Base-by-base conservation (phyloP, 352 stramenopile genomes). In the Pseudoperonospora humuli region DNA sequence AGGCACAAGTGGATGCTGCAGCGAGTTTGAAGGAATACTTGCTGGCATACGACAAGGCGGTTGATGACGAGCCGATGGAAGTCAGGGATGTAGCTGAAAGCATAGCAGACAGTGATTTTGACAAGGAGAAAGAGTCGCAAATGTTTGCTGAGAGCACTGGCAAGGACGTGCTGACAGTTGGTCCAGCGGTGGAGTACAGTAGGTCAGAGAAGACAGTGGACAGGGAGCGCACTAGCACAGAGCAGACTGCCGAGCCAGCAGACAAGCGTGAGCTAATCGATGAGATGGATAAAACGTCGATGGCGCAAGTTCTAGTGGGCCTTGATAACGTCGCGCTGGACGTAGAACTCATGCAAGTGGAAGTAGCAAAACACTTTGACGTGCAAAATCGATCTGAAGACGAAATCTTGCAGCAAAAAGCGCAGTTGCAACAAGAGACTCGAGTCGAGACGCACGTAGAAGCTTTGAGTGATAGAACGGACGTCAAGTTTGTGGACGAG, bases 271-370 rank as follows among this genome's bases (percentile, higher is more conserved):
- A 40, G 14, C 3, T 33, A 28, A 18, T 20, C 26, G 19, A 18
- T 13, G 27, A 57, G 21, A 11, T 24, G 25, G 27, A 51, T 32
- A 27, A 41, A 2, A 26, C 20, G 11, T 21, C 32, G 33, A 10
- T 48, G 13, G 43, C 39, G 7, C 44, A 64, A 58, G 44, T 56
- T 5, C 20, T 45, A 17, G n/a, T 50, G 26, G 53, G 48, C 1
- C 17, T 55, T 14, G 21, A 32, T 7, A 34, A 43, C 21, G 23
- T 17, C 34, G 21, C 43, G 19, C 2, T 60, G 24, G 43, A 59
- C 18, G 6, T 54, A 13, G 50, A 74, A 28, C 49, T 51, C 7
- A 57, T 45, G 8, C 35, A 63, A 35, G 13, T 47, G 5, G 23
- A 59, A 5, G 14, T 56, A n/a, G 29, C 33, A 18, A 36, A 55